These are phyloP conservation scores for Cladochytrium tenue DNA, from an alignment of 371 early-diverging fungal genomes.

Conservation along the genomic window DNA sequence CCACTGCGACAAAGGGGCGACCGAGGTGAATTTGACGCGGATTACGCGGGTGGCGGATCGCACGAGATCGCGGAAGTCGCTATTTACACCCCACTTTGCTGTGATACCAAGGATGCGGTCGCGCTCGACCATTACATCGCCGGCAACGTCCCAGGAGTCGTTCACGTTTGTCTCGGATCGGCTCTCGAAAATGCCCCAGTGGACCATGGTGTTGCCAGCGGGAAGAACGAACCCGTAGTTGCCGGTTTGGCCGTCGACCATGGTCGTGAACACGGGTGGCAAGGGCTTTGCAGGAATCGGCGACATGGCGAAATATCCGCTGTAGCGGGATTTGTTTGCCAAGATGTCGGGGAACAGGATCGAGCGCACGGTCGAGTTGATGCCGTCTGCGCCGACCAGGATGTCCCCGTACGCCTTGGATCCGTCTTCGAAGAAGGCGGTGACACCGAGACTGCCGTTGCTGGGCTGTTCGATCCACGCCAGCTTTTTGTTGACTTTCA, in stretches of 20 bases:
- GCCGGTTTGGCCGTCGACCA: neutral
- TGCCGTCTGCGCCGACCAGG: conserved; percentile 17
- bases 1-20: neutral
- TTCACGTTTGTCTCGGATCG: neutral
- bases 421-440: conserved; percentile 12
- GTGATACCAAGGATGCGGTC: neutral
- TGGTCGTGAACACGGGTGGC: neutral
- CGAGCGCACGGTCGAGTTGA: conserved; percentile 12
- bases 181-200: neutral
- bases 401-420: conserved; percentile 10
- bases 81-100: neutral
- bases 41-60: neutral
- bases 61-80: neutral
- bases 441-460: neutral
- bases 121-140: neutral
- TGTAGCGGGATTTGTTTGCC: neutral
- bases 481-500: neutral
- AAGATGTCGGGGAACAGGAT: neutral
- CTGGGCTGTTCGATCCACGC: neutral
- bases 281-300: neutral
- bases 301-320: neutral
- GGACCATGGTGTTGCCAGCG: neutral
- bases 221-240: neutral
- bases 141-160: neutral
- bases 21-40: neutral